These are phyloP conservation scores for Cryoendolithus antarcticus DNA, from an alignment of 2,329 filamentous ascomycete species.

Conservation along the genomic window DNA sequence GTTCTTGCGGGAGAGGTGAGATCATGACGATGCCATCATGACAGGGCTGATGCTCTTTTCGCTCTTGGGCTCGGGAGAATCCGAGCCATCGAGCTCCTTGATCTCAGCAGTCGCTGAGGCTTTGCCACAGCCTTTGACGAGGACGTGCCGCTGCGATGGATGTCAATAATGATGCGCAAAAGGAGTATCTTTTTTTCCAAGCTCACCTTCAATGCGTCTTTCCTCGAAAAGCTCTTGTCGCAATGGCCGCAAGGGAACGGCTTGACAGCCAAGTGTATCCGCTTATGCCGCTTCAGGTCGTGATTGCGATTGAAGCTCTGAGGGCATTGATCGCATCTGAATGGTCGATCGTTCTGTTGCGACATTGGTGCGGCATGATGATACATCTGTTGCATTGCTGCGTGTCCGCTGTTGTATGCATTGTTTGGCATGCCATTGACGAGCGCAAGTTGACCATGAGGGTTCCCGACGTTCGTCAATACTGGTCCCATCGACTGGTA, in stretches of 20 bases:
- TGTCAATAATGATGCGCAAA: slow-evolving; percentile 14
- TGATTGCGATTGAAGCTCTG: slow-evolving; percentile 95
- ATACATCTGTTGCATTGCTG: slow-evolving; percentile 55
- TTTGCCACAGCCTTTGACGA: slow-evolving; percentile 57
- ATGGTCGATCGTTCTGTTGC: slow-evolving; percentile 66
- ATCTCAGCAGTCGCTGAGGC: slow-evolving; percentile 21
- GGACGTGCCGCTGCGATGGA: slow-evolving; percentile 46
- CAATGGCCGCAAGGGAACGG: slow-evolving; percentile 85
- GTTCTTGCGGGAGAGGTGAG: no score
- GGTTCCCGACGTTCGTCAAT: slow-evolving; percentile 67
- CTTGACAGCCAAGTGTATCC: slow-evolving; percentile 90
- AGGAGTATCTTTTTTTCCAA: background rate
- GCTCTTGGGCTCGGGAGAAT: slow-evolving; percentile 22
- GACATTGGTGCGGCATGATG: slow-evolving; percentile 37
- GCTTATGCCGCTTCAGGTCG: slow-evolving; percentile 88
- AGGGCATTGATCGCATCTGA: slow-evolving; percentile 84
- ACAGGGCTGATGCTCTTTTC: slow-evolving; percentile 21
- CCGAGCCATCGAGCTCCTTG: slow-evolving; percentile 25
- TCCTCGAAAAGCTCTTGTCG: slow-evolving; percentile 92
- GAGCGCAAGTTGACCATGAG: slow-evolving; percentile 58
- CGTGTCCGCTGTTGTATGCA: slow-evolving; percentile 52
- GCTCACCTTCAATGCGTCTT: slow-evolving; percentile 89
- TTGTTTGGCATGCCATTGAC: slow-evolving; percentile 44
- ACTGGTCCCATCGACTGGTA: slow-evolving; percentile 55
- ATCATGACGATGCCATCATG: slow-evolving; percentile 15